phyloP scores from a whole-genome alignment of 192 early-diverging fungal species.

The Bifiguratus adelaidae region DNA sequence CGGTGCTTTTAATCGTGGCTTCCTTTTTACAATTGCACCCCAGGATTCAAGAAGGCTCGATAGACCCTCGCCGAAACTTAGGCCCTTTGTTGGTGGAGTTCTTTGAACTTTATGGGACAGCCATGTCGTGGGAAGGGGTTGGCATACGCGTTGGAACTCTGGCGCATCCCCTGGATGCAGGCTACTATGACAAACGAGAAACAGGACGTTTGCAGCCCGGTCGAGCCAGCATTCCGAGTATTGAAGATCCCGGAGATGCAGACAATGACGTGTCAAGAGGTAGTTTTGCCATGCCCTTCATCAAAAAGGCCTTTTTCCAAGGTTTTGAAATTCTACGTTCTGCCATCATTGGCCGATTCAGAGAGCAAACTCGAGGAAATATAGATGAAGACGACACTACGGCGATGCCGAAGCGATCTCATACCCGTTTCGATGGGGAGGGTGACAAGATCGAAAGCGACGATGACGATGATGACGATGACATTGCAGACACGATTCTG shows the following conservation, averaged over 20 bases:
- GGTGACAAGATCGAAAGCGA: no score
- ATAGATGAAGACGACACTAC: no score
- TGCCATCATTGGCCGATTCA: background rate
- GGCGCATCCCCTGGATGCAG: conserved; percentile 10
- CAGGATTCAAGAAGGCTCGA: conserved; percentile 44
- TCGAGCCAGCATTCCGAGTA: conserved; percentile 18
- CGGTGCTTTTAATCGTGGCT: conserved; percentile 62
- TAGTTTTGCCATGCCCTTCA: background rate
- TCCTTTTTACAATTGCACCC: conserved; percentile 86
- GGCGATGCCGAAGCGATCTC: background rate
- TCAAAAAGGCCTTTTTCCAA: background rate
- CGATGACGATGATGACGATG: background rate
- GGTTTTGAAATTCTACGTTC: background rate
- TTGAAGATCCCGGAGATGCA: conserved; percentile 41
- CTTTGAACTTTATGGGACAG: conserved; percentile 81
- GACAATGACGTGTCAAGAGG: conserved; percentile 32
- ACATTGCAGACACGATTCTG: background rate
- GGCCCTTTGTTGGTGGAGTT: conserved; percentile 88
- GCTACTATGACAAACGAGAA: background rate
- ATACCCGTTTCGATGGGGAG: background rate
- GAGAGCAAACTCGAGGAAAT: background rate
- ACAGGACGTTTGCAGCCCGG: background rate
- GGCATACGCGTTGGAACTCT: conserved; percentile 47
- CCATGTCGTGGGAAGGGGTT: conserved; percentile 59
- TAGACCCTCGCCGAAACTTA: conserved; percentile 61